A percentile compares a stretch with the other conserved stretches of the same genome.
Conservation (phyloP, 225 moss, liverwort and hornwort species). For the Bryoerythrophyllum caledonicum region DNA sequence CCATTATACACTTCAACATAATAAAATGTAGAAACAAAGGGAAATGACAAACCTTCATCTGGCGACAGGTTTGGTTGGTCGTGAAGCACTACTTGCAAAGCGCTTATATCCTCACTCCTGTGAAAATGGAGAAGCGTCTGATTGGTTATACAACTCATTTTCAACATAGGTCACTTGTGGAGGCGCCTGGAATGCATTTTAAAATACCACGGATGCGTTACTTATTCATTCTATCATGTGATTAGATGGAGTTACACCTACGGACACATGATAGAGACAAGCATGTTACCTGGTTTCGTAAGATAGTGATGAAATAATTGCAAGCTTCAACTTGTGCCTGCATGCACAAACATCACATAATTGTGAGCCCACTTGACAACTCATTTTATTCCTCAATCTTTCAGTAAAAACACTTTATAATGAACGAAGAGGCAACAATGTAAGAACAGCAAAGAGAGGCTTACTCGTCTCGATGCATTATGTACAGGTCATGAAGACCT, state of each 20-base stretch:
- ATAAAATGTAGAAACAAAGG: not conserved
- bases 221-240: not conserved
- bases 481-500: constrained; percentile 64
- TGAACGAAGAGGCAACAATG: not conserved
- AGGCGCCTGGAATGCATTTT: not conserved
- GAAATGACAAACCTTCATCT: constrained; percentile 42
- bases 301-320: constrained; percentile 47
- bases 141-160: not conserved
- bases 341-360: constrained; percentile 10
- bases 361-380: constrained; percentile 14
- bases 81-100: constrained; percentile 42
- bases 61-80: constrained; percentile 53
- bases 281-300: constrained; percentile 45
- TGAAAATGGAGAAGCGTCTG: not conserved
- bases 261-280: not conserved
- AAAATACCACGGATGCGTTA: not conserved
- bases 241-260: constrained; percentile 5
- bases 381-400: constrained; percentile 10
- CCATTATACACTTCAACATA: not conserved
- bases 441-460: constrained; percentile 17
- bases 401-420: not conserved
- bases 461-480: constrained; percentile 86
- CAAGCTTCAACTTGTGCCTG: constrained; percentile 52
- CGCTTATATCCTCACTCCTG: constrained; percentile 37
- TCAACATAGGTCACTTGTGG: not conserved